Conservation (phyloP, 2,329 filamentous ascomycete species). For the Sporothrix mexicana region DNA sequence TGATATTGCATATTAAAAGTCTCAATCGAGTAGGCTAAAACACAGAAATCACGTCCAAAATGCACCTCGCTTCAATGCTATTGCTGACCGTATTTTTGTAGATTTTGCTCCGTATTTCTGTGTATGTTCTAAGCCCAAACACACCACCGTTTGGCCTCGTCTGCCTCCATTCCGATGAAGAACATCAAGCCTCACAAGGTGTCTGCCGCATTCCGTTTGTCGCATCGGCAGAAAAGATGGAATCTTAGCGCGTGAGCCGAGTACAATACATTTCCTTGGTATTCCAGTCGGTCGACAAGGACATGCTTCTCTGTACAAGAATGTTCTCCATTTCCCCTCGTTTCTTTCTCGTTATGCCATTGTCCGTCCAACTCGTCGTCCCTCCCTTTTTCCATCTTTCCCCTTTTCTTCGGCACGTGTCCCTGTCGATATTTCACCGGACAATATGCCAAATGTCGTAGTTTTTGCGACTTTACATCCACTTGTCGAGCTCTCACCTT, state of each 20-base stretch:
- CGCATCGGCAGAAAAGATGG: no score
- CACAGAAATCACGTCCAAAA: neutral
- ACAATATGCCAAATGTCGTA: neutral
- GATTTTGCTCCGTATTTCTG: neutral
- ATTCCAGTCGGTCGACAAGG: neutral
- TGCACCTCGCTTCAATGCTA: neutral
- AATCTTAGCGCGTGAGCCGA: no score
- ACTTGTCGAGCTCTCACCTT: neutral
- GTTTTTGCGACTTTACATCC: no score
- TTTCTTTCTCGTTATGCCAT: neutral
- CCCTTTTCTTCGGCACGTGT: conserved; percentile 4
- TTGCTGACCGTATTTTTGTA: neutral
- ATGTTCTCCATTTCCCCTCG: neutral
- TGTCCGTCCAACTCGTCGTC: neutral
- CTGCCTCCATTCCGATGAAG: conserved; percentile 18
- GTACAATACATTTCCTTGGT: neutral
- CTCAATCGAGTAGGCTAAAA: no score
- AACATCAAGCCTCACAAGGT: neutral
- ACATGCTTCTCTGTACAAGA: no score
- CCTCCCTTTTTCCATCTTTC: neutral
- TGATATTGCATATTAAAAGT: no score
- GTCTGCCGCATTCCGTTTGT: neutral
- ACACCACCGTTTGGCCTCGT: neutral
- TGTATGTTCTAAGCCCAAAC: neutral
- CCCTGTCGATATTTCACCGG: neutral